Evolutionary conservation across 1,284 basidiomycete species (phyloP).

Genomic region (Somion occarium): DNA sequence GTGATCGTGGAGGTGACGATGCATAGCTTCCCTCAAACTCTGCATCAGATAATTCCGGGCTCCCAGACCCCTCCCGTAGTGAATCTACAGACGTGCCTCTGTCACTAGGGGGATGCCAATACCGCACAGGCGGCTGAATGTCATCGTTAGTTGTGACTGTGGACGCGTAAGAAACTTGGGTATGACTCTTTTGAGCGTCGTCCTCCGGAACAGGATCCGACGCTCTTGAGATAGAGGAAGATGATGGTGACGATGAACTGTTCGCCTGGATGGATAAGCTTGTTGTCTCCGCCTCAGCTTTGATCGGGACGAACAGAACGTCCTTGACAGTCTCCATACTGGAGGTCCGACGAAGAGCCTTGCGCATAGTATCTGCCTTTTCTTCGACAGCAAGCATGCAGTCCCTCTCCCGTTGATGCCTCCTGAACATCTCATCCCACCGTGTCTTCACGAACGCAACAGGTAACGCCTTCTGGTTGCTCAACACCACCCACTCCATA

Average conservation of each 20-base stretch:
- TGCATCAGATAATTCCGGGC: neutral
- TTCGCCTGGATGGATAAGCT: neutral
- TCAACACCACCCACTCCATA: constrained; percentile 49
- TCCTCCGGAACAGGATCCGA: neutral
- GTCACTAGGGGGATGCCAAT: neutral
- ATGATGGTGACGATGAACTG: neutral
- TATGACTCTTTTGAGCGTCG: neutral
- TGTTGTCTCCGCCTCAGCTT: too few relatives aligned
- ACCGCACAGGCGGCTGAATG: neutral
- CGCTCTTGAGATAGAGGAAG: too few relatives aligned
- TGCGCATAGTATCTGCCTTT: constrained; percentile 20
- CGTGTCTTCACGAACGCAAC: constrained; percentile 7
- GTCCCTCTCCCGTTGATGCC: constrained; percentile 56
- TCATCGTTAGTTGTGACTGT: neutral
- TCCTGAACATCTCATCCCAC: constrained; percentile 60
- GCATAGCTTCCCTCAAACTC: neutral
- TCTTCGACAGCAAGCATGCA: constrained; percentile 49
- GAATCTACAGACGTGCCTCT: neutral
- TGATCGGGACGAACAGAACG: neutral
- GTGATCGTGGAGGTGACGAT: neutral
- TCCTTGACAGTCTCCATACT: constrained; percentile 3
- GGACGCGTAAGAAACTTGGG: neutral
- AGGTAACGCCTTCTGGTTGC: constrained; percentile 31
- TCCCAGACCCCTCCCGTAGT: neutral
- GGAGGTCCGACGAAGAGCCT: neutral